These are phyloP conservation scores for Byssoonygena ceratinophila DNA, from an alignment of 2,329 filamentous ascomycete genomes.

Conservation along the genomic window DNA sequence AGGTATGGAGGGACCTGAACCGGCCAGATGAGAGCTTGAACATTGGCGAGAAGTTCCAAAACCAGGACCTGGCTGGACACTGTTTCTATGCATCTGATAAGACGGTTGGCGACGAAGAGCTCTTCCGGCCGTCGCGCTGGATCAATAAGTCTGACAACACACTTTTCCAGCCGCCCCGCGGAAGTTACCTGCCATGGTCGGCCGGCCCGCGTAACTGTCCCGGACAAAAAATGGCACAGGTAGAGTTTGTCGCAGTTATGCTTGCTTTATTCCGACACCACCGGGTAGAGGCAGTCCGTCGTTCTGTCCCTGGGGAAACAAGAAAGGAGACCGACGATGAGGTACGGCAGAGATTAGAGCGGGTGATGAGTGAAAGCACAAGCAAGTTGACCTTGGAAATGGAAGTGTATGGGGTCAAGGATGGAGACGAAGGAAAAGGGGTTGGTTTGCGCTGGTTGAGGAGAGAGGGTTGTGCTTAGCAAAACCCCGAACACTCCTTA, in stretches of 20 bases:
- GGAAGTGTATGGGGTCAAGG: not conserved
- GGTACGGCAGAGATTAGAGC: not conserved
- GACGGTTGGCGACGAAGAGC: not conserved
- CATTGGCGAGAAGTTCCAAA: not conserved
- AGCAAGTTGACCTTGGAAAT: not conserved
- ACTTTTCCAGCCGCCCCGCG: slow-evolving; percentile 28
- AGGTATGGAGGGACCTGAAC: not conserved
- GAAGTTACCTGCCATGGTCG: slow-evolving; percentile 41
- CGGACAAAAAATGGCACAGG: slow-evolving; percentile 46
- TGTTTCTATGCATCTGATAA: not conserved
- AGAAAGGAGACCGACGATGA: not conserved
- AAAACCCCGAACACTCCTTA: not conserved
- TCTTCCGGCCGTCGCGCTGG: not conserved
- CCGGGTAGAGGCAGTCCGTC: not conserved
- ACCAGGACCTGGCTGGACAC: not conserved
- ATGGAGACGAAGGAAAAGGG: not conserved
- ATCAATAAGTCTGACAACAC: not conserved
- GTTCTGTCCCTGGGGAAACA: not conserved
- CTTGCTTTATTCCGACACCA: not conserved
- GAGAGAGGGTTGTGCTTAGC: not conserved
- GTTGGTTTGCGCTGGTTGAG: not conserved
- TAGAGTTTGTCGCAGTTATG: slow-evolving; percentile 41
- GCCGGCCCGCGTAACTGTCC: slow-evolving; percentile 42
- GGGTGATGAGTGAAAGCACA: not conserved
- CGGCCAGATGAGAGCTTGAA: not conserved